These are phyloP conservation scores for Chytriomyces sp. DNA, from an alignment of 192 early-diverging fungal genomes.

Conservation along the genomic window DNA sequence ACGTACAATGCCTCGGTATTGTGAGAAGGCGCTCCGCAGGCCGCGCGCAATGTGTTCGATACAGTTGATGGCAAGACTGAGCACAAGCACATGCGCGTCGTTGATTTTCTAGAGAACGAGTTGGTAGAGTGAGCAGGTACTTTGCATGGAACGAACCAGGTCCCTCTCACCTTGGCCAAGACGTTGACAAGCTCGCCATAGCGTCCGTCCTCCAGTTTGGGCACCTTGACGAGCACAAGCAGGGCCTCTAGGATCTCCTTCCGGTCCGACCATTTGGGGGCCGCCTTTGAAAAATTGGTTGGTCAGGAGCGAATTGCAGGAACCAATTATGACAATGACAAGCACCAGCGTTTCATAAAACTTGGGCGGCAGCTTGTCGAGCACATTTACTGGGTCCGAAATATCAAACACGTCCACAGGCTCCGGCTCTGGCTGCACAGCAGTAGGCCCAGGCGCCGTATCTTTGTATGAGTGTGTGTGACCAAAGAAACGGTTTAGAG, in stretches of 20 bases:
- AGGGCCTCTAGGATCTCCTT: conserved; percentile 87
- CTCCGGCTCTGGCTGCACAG: conserved; percentile 49
- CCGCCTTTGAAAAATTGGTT: conserved; percentile 40
- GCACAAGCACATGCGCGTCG: conserved; percentile 89
- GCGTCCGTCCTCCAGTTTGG: conserved; percentile 73
- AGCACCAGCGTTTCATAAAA: conserved; percentile 78
- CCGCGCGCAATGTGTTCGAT: conserved; percentile 80
- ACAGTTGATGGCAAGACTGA: conserved; percentile 76
- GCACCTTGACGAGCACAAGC: conserved; percentile 66
- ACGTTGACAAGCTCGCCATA: conserved; percentile 82
- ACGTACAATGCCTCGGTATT: conserved; percentile 71
- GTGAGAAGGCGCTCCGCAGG: conserved; percentile 76
- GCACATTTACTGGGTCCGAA: conserved; percentile 88
- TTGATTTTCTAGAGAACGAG: conserved; percentile 19
- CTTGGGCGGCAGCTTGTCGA: conserved; percentile 78
- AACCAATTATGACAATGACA: background rate
- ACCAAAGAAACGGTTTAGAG: too few species aligned
- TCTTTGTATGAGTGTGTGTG: too few species aligned
- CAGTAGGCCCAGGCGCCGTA: background rate
- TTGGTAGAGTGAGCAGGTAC: background rate
- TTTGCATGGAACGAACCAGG: too few species aligned
- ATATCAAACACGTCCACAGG: conserved; percentile 79
- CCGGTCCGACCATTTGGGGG: conserved; percentile 96
- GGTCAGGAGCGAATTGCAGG: background rate
- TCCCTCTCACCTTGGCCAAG: conserved; percentile 71